Evolutionary conservation across 768 basidiomycete species (phyloP).

Genomic region (Boletus speciosus): DNA sequence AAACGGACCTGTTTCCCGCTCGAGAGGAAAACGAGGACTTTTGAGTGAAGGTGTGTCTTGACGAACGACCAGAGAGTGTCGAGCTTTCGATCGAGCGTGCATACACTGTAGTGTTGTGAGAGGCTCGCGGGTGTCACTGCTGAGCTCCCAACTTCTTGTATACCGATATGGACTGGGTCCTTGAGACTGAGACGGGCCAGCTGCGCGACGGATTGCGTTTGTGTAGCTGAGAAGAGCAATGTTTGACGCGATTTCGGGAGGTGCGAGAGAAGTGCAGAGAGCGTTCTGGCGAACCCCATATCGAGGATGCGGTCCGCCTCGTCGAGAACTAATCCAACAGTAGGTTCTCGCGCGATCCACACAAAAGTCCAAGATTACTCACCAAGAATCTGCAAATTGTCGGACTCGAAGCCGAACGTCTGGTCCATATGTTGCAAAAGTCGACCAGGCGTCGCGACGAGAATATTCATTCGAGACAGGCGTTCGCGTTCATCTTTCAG

Average conservation of each 20-base stretch:
- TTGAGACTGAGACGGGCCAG: slow-evolving; percentile 87
- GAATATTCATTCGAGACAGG: slow-evolving; percentile 91
- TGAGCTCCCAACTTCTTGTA: slow-evolving; percentile 44
- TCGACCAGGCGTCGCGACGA: slow-evolving; percentile 96
- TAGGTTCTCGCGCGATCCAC: neutral
- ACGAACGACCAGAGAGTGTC: slow-evolving; percentile 93
- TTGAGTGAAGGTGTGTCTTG: slow-evolving; percentile 87
- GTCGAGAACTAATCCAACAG: slow-evolving; percentile 66
- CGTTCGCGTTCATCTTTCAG: slow-evolving; percentile 90
- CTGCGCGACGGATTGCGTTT: slow-evolving; percentile 84
- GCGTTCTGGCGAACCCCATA: slow-evolving; percentile 88
- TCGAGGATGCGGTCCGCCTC: slow-evolving; percentile 97
- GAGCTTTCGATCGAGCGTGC: slow-evolving; percentile 82
- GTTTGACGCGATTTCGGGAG: slow-evolving; percentile 92
- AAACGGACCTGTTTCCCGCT: slow-evolving; percentile 97
- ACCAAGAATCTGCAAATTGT: slow-evolving; percentile 90
- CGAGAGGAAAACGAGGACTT: slow-evolving; percentile 91
- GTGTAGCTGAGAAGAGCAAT: slow-evolving; percentile 94
- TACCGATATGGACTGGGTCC: slow-evolving; percentile 71
- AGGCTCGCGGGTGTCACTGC: slow-evolving; percentile 68
- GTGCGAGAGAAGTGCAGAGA: slow-evolving; percentile 88
- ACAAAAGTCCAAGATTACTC: slow-evolving; percentile 26
- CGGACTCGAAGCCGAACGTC: slow-evolving; percentile 89
- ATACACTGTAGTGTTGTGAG: slow-evolving; percentile 86
- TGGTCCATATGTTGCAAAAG: slow-evolving; percentile 98